Evolutionary conservation across 202 grass and related monocot species (phyloP).

Genomic region (Zoysia matrella): DNA sequence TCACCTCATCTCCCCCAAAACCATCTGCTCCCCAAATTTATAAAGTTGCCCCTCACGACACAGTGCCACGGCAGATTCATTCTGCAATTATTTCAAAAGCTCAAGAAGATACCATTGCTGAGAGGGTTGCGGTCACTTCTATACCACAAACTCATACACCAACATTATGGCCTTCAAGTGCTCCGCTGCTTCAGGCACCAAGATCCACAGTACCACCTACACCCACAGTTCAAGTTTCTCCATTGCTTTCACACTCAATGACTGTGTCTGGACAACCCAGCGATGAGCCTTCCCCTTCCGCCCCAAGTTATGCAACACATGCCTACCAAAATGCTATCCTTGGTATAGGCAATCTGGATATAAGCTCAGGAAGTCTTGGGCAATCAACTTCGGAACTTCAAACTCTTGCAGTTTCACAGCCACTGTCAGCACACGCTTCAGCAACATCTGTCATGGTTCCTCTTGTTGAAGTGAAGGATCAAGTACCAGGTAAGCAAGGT

Average conservation of each 20-base stretch:
- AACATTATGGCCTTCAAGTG: conserved; percentile 66
- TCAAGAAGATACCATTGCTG: conserved; percentile 34
- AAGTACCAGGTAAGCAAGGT: conserved; percentile 46
- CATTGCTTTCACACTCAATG: conserved; percentile 48
- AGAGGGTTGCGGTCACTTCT: conserved; percentile 29
- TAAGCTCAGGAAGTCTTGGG: conserved; percentile 43
- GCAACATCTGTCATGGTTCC: conserved; percentile 43
- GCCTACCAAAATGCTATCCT: conserved; percentile 81
- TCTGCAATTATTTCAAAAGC: conserved; percentile 35
- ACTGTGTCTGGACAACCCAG: conserved; percentile 42
- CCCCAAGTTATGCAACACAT: conserved; percentile 59
- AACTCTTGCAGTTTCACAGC: conserved; percentile 45
- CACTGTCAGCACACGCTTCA: conserved; percentile 42
- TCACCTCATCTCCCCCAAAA: conserved; percentile 24
- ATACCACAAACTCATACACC: conserved; percentile 25
- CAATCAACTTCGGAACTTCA: conserved; percentile 51
- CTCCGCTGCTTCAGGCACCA: conserved; percentile 56
- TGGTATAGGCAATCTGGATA: conserved; percentile 49
- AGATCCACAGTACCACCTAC: conserved; percentile 50
- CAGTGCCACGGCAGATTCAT: conserved; percentile 30
- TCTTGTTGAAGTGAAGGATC: conserved; percentile 41
- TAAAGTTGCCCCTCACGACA: conserved; percentile 26
- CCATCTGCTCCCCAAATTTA: conserved; percentile 30
- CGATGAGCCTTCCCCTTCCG: conserved; percentile 51
- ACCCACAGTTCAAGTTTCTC: conserved; percentile 41